Base-by-base conservation (phyloP, 2,329 filamentous ascomycete genomes). In the Tolypocladium guangdongense region DNA sequence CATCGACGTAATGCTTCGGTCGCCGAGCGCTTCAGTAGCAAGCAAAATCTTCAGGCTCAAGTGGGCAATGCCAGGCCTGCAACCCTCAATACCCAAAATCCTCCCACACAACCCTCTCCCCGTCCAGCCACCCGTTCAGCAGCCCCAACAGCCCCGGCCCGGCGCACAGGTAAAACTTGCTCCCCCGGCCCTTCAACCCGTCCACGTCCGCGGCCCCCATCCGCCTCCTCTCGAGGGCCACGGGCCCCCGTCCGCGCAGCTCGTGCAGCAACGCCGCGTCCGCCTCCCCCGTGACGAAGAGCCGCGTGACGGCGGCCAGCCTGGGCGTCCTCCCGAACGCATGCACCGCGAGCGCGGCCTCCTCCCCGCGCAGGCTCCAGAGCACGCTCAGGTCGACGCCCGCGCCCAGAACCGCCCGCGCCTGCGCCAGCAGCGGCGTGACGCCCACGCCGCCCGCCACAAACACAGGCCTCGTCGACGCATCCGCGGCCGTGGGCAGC, bases 371-470 rank as follows among this genome's bases (percentile, higher is more conserved):
- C 4, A 91, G 59, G 2, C 81, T 84, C 90, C 89, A 95, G 1
- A 90, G 72, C 5, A 93, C 64, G 30, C 62, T 69, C 38, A 93
- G 64, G 4, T 66, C 63, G 1, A 65, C 60, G 6, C 58, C 61
- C 0, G 53, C 55, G 10, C 53, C 57, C 2, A 89, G 63, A 7
- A 77, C 67, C 0, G 70, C 72, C 0, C 63, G 62, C n/a, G 83
- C 75, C 60, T 89, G 86, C 0, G 83, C 82, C n/a, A 95, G 72
- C 4, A 93, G 60, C 2, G 90, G 90, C 32, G 90, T 95, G 56
- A 95, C 88, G 0, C 90, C 90, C 7, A 95, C 87, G 3, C 90
- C 90, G 0, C 81, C 88, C 7, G 88, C 88, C 4, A 95, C 68
- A 58, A 91, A 93, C 1, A 82, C 68, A 1, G 71, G 58, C 68